phyloP scores from a whole-genome alignment of 169 alveolate species.

The Eimeria necatrix region DNA sequence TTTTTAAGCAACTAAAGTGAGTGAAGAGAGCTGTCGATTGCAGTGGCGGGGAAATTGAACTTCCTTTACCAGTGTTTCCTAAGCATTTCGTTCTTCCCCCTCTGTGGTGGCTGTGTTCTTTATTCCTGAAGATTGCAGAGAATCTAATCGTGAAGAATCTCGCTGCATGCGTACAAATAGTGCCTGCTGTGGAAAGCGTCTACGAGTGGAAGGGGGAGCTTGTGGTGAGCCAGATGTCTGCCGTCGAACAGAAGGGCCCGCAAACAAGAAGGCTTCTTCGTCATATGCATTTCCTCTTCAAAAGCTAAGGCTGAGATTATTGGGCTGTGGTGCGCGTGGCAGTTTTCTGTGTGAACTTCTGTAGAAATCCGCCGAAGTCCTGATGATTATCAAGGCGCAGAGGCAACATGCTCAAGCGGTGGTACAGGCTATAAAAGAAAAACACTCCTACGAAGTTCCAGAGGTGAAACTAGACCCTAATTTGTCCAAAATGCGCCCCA shows the following conservation, averaged over 20 bases:
- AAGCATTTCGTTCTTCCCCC: background rate
- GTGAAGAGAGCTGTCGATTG: no score
- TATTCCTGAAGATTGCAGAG: slow-evolving; percentile 71
- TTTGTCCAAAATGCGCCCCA: no score
- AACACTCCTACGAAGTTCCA: slow-evolving; percentile 81
- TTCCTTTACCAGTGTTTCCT: no score
- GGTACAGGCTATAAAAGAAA: slow-evolving; percentile 47
- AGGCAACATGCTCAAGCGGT: slow-evolving; percentile 42
- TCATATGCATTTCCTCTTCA: background rate
- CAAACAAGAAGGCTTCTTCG: no score
- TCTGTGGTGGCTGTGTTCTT: background rate
- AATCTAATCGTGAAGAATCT: slow-evolving; percentile 58
- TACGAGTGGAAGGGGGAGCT: slow-evolving; percentile 80
- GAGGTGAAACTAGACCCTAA: slow-evolving; percentile 48
- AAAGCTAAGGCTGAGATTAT: background rate
- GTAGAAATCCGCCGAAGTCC: slow-evolving; percentile 72
- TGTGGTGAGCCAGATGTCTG: slow-evolving; percentile 61
- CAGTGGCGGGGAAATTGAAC: no score
- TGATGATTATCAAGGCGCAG: slow-evolving; percentile 79
- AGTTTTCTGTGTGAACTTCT: background rate
- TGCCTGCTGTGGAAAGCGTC: slow-evolving; percentile 77
- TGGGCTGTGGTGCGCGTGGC: background rate
- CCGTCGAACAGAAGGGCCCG: background rate
- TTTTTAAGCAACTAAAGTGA: no score
- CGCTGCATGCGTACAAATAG: slow-evolving; percentile 82